Base-by-base conservation (phyloP, 495 filamentous ascomycete genomes). In the Trichoderma reesei region DNA sequence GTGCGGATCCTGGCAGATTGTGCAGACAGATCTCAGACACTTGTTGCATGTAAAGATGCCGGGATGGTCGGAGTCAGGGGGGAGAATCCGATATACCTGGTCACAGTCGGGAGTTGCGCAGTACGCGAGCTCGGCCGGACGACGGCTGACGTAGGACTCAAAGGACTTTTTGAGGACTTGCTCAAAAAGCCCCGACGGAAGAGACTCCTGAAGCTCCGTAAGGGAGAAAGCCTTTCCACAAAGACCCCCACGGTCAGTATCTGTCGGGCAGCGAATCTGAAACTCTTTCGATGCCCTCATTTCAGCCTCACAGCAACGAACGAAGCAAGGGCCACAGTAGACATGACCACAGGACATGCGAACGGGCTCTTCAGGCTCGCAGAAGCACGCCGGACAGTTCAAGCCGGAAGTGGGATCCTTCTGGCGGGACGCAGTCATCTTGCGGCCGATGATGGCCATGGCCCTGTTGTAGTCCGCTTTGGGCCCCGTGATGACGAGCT, bases 321-420 rank as follows among this genome's bases (percentile, higher is more conserved):
- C 65, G 62, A 82, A 78, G 62, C 80, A 82, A n/a, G 74, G 72
- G 1, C 66, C 65, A 70, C 80, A 82, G 67, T 82, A 83, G 11
- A 64, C 59, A 65, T 83, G 80, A 3, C 64, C 64, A 65, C 80
- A 83, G 7, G 48, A 16, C 11, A 76, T 78, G 10, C 54, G 65
- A 11, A 79, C 44, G 1, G 78, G 70, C 38, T 78, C 64, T 37
- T 76, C 74, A 5, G 74, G 72, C 38, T 72, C 68, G 11, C 65
- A 74, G 69, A 69, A 79, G 70, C 78, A 83, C 2, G 79, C 67
- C 0, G 75, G 63, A 60, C 80, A 82, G 42, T 72, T 69, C 5
- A 26, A 60, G 3, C 64, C 41, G 16, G 54, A 26, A 7, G 26
- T 13, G 39, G 48, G 0, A 44, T 34, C 14, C 38, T 13, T 60